Percentiles rank a stretch among this genome's conserved stretches.
These are phyloP conservation scores for Dactylellina parvicollis DNA, from an alignment of 2,329 filamentous ascomycete species.

Conservation along the genomic window DNA sequence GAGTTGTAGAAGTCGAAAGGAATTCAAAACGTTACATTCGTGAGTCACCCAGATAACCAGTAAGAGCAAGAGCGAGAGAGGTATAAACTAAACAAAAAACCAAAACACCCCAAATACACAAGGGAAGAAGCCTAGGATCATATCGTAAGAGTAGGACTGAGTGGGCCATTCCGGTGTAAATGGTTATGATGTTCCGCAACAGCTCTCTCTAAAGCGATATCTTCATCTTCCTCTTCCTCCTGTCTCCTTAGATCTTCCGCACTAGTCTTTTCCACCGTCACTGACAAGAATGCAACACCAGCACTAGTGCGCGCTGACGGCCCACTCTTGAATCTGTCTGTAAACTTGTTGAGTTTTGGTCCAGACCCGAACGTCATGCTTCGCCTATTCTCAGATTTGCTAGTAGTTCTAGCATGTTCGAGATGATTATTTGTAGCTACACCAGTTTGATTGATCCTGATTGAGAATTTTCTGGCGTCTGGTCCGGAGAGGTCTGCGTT, in stretches of 20 bases:
- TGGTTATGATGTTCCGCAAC: constrained; percentile 1
- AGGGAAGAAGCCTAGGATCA: no score
- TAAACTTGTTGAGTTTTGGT: constrained; percentile 6
- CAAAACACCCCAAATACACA: no score
- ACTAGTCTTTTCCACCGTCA: constrained; percentile 43
- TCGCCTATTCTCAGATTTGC: constrained; percentile 18
- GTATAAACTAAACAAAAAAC: no score
- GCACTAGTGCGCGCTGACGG: neutral
- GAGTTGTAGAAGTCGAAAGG: no score
- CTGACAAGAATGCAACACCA: constrained; percentile 32
- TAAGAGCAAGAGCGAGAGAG: no score
- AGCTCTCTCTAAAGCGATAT: constrained; percentile 13
- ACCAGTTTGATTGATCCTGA: constrained; percentile 36
- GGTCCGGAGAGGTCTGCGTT: constrained; percentile 34
- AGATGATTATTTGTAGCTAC: constrained; percentile 11
- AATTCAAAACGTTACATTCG: no score
- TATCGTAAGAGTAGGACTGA: no score
- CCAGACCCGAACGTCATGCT: constrained; percentile 3
- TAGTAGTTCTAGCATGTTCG: neutral
- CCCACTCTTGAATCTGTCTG: constrained; percentile 17
- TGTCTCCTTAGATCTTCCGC: constrained; percentile 30
- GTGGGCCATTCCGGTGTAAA: neutral
- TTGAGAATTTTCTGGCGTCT: constrained; percentile 41
- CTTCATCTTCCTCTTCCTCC: constrained; percentile 34
- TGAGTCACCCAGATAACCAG: no score